phyloP scores from a whole-genome alignment of 1,284 basidiomycete genomes.

The Cerioporus squamosus region DNA sequence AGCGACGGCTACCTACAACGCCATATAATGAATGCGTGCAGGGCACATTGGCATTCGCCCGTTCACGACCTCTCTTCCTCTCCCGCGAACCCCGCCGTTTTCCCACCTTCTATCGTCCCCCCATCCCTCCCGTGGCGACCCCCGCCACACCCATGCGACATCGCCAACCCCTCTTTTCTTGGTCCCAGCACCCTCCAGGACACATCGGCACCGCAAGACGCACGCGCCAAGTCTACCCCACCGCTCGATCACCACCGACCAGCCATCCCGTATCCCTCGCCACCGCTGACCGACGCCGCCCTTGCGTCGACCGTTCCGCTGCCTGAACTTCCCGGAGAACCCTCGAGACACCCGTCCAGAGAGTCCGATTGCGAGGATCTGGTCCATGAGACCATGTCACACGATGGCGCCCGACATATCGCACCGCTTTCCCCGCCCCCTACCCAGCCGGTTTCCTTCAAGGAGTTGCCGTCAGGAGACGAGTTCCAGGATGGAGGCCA shows the following conservation, averaged over 20 bases:
- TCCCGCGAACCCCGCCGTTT: conserved; percentile 10
- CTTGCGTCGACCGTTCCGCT: conserved; percentile 29
- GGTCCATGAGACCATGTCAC: conserved; percentile 23
- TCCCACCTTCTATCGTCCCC: conserved; percentile 10
- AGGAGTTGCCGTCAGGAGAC: conserved; percentile 19
- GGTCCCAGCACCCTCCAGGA: conserved; percentile 1
- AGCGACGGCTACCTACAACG: conserved; percentile 26
- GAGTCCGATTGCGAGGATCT: conserved; percentile 10
- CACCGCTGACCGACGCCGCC: conserved; percentile 29
- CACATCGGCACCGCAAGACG: conserved; percentile 1
- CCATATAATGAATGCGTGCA: conserved; percentile 31
- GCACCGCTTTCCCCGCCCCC: conserved; percentile 30
- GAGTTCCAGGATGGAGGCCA: conserved; percentile 7
- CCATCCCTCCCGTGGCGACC: conserved; percentile 14
- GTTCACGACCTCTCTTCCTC: conserved; percentile 20
- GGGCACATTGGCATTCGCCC: conserved; percentile 18
- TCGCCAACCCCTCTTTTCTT: conserved; percentile 2
- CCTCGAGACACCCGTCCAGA: conserved; percentile 3
- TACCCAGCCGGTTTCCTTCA: conserved; percentile 19
- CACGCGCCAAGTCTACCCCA: conserved; percentile 19
- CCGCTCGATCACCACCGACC: conserved; percentile 16
- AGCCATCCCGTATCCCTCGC: conserved; percentile 26
- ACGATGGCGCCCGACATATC: conserved; percentile 21
- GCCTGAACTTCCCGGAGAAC: conserved; percentile 17
- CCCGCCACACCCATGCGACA: conserved; percentile 19